Percentiles rank a stretch among this genome's conserved stretches.
Conservation (phyloP, 768 basidiomycete species). For the Polyporus arcularius region DNA sequence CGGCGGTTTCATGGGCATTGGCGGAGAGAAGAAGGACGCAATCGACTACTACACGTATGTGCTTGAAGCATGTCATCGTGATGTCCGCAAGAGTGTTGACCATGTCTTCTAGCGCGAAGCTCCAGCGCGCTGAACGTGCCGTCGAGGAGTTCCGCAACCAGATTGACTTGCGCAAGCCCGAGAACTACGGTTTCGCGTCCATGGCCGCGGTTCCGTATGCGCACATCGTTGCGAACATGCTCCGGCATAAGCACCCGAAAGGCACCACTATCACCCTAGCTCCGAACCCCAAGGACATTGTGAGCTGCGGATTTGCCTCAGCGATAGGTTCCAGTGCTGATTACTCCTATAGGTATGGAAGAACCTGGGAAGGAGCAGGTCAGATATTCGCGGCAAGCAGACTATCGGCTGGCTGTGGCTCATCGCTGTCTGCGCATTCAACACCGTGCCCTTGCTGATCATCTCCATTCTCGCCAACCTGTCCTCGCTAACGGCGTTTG, state of each 20-base stretch:
- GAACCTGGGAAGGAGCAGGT: conserved; percentile 78
- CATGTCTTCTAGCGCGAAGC: conserved; percentile 36
- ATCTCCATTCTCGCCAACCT: conserved; percentile 94
- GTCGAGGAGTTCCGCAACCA: conserved; percentile 73
- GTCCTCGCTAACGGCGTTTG: conserved; percentile 65
- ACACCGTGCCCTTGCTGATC: conserved; percentile 88
- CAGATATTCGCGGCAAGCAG: conserved; percentile 65
- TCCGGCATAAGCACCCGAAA: conserved; percentile 69
- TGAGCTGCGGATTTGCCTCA: conserved; percentile 35
- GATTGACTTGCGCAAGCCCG: conserved; percentile 74
- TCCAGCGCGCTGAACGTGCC: conserved; percentile 66
- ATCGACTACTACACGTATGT: conserved; percentile 92
- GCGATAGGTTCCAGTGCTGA: conserved; percentile 1
- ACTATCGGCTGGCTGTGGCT: conserved; percentile 80
- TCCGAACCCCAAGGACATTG: conserved; percentile 89
- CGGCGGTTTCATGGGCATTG: conserved; percentile 80
- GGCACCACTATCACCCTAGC: conserved; percentile 73
- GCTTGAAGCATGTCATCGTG: neutral
- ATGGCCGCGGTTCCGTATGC: conserved; percentile 89
- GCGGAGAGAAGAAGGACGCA: conserved; percentile 85
- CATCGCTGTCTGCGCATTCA: conserved; percentile 83
- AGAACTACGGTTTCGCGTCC: conserved; percentile 91
- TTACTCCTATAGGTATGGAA: conserved; percentile 69
- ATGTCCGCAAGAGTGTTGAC: conserved; percentile 5
- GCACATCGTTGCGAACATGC: conserved; percentile 76